Evolutionary conservation across 768 basidiomycete genomes (phyloP).

Genomic region (Mycena alexandri): DNA sequence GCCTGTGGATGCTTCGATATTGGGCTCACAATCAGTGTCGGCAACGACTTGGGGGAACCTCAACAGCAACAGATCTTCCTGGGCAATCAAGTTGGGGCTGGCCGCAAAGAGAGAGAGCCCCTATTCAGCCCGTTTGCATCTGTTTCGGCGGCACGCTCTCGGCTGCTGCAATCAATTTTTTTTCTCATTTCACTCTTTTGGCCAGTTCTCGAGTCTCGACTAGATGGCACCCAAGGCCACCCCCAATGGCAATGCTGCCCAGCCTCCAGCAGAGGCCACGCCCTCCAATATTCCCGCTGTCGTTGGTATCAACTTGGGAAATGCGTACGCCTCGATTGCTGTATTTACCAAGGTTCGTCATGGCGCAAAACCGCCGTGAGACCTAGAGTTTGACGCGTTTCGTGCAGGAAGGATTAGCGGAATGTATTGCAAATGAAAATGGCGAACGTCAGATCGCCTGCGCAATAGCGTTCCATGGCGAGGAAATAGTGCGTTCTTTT

Average conservation of each 20-base stretch:
- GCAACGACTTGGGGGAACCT: too few relatives aligned
- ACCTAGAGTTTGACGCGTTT: slow-evolving; percentile 11
- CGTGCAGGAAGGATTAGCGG: slow-evolving; percentile 85
- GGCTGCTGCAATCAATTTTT: slow-evolving; percentile 13
- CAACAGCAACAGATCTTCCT: too few relatives aligned
- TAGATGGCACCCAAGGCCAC: slow-evolving; percentile 56
- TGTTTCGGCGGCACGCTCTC: slow-evolving; percentile 15
- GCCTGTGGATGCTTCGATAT: too few relatives aligned
- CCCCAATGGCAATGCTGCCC: slow-evolving; percentile 65
- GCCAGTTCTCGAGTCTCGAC: not conserved
- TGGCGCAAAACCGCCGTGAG: not conserved
- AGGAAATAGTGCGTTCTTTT: slow-evolving; percentile 83
- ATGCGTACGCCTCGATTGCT: slow-evolving; percentile 94
- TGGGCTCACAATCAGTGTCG: too few relatives aligned
- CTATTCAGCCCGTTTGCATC: slow-evolving; percentile 7
- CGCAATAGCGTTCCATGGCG: slow-evolving; percentile 90
- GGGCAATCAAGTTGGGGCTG: too few relatives aligned
- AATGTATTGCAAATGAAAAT: slow-evolving; percentile 98
- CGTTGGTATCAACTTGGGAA: slow-evolving; percentile 96
- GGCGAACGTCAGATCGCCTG: slow-evolving; percentile 98
- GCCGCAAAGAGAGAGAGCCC: too few relatives aligned
- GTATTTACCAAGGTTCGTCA: slow-evolving; percentile 89
- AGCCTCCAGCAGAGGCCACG: slow-evolving; percentile 46
- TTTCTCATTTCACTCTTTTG: not conserved
- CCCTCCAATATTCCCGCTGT: slow-evolving; percentile 65